Evolutionary conservation across 176 grass and related monocot species (phyloP).

Genomic region (Carex cristatella): DNA sequence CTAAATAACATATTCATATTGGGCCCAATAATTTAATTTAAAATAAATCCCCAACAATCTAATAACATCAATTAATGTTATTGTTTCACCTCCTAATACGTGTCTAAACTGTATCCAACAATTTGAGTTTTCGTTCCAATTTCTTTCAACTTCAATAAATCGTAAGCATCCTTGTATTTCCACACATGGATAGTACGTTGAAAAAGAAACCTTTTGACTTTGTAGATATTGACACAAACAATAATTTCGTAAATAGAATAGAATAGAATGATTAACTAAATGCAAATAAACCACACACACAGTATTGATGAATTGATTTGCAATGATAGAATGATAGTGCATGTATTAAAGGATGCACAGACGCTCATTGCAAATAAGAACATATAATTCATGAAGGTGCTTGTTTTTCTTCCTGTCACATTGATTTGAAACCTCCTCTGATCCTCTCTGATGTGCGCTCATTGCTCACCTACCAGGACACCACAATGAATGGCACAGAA

Average conservation of each 20-base stretch:
- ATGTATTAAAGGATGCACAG: not conserved
- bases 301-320: not conserved
- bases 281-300: not conserved
- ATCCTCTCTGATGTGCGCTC: not conserved
- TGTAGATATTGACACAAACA: not conserved
- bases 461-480: not conserved
- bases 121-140: too few relatives aligned
- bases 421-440: conserved; percentile 5
- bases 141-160: not conserved
- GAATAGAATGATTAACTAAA: not conserved
- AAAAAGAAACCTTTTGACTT: conserved; percentile 2
- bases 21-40: too few relatives aligned
- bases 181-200: not conserved
- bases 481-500: not conserved
- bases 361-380: not conserved
- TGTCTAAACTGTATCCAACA: too few relatives aligned
- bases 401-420: not conserved
- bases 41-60: too few relatives aligned
- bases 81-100: too few relatives aligned
- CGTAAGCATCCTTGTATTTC: not conserved
- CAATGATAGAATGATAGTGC: not conserved
- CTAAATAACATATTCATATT: too few relatives aligned
- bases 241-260: not conserved
- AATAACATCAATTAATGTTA: too few relatives aligned
- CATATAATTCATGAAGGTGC: not conserved